Conservation (phyloP, 2,329 filamentous ascomycete species). For the Colletotrichum liaoningense region DNA sequence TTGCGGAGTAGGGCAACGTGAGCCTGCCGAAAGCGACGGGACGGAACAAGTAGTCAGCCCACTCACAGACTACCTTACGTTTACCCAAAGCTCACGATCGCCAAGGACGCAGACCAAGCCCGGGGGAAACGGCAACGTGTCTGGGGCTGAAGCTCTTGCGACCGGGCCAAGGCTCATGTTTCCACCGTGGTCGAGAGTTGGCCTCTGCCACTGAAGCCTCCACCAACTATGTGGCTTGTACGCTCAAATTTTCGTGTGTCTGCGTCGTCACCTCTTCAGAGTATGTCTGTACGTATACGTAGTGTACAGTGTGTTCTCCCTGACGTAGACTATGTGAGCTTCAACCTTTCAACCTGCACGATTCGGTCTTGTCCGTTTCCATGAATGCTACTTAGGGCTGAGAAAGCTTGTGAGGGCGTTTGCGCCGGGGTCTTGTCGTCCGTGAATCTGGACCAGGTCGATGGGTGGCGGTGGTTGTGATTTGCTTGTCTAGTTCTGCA, state of each 20-base stretch:
- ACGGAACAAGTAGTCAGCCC: background rate
- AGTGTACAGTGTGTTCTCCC: background rate
- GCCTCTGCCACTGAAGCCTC: background rate
- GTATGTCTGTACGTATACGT: background rate
- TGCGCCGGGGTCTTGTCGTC: background rate
- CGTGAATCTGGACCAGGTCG: background rate
- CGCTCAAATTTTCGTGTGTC: background rate
- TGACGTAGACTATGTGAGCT: background rate
- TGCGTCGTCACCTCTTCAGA: background rate
- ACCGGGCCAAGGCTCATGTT: conserved; percentile 19
- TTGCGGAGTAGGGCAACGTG: too few relatives aligned
- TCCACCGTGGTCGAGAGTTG: background rate
- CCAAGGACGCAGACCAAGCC: background rate
- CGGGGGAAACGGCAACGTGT: background rate
- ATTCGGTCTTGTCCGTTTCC: background rate
- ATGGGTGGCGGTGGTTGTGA: background rate
- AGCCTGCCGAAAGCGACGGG: background rate
- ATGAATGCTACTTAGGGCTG: background rate
- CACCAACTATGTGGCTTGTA: background rate
- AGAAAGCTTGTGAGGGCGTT: background rate
- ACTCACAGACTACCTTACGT: background rate
- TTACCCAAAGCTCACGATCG: background rate
- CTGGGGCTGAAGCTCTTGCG: conserved; percentile 12
- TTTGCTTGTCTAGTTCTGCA: background rate
- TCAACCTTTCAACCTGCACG: background rate